phyloP scores from a whole-genome alignment of 331 rosid genomes.

The Acacia pycnantha region DNA sequence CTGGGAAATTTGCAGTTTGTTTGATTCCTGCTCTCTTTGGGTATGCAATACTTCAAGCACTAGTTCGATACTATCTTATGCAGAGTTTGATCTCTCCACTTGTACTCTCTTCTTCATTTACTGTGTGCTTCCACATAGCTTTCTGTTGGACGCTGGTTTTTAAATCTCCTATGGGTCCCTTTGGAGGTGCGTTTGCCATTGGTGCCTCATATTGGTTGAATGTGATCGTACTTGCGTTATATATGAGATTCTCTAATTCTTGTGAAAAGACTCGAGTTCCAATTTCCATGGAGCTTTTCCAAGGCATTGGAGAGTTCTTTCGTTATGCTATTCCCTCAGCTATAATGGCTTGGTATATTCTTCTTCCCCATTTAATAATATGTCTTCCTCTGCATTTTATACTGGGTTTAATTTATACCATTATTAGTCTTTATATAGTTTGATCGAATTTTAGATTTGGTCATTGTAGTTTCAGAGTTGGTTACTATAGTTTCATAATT shows the following conservation, averaged over 20 bases:
- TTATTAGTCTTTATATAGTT: too few relatives aligned
- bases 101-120: background rate
- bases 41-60: background rate
- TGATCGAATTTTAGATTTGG: too few relatives aligned
- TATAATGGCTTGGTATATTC: background rate
- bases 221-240: background rate
- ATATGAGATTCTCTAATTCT: background rate
- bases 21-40: background rate
- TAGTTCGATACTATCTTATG: background rate
- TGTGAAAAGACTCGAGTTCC: background rate
- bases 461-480: too few relatives aligned
- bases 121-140: background rate
- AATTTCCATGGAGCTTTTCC: background rate
- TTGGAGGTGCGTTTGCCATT: background rate
- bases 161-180: background rate
- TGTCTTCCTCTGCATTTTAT: background rate
- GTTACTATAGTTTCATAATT: too few relatives aligned
- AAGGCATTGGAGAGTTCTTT: background rate
- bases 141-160: background rate
- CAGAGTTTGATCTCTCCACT: background rate
- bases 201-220: background rate
- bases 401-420: too few relatives aligned
- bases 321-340: background rate
- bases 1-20: background rate
- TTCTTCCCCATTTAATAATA: background rate